Evolutionary conservation across 805 yeast genomes (phyloP).

Genomic region (Ogataea populi-albae): DNA sequence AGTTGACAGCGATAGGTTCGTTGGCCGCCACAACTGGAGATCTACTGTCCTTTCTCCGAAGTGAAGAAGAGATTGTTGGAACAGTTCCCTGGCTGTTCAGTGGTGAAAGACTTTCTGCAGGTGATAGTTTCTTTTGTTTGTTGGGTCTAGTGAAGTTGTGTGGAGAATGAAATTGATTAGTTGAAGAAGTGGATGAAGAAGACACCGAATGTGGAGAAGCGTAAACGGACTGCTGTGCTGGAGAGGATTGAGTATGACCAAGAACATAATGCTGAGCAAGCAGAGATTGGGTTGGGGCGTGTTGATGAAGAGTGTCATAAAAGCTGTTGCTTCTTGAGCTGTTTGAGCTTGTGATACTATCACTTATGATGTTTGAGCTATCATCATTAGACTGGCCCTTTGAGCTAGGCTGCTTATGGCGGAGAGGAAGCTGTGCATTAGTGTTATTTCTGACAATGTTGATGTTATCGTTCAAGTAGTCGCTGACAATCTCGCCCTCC

Average conservation of each 20-base stretch:
- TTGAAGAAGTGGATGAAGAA: slow-evolving; percentile 15
- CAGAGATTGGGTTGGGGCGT: slow-evolving; percentile 2
- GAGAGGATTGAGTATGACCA: slow-evolving; percentile 1
- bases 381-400: slow-evolving; percentile 2
- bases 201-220: slow-evolving; percentile 21
- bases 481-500: slow-evolving; percentile 34
- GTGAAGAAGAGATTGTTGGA: not conserved
- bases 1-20: no score
- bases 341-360: slow-evolving; percentile 12
- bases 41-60: not conserved
- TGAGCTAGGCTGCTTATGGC: slow-evolving; percentile 9
- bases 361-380: slow-evolving; percentile 12
- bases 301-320: slow-evolving; percentile 8
- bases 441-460: slow-evolving; percentile 53
- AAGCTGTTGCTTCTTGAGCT: slow-evolving; percentile 14
- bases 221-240: slow-evolving; percentile 9
- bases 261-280: slow-evolving; percentile 4
- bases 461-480: slow-evolving; percentile 46
- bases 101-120: slow-evolving; percentile 16
- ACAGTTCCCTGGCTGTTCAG: slow-evolving; percentile 8
- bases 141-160: slow-evolving; percentile 11
- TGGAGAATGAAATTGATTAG: slow-evolving; percentile 17
- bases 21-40: no score
- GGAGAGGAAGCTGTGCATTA: slow-evolving; percentile 46
- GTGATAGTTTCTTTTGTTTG: slow-evolving; percentile 13